These are phyloP conservation scores for Phytopythium boreale DNA, from an alignment of 352 stramenopile genomes.

Conservation along the genomic window DNA sequence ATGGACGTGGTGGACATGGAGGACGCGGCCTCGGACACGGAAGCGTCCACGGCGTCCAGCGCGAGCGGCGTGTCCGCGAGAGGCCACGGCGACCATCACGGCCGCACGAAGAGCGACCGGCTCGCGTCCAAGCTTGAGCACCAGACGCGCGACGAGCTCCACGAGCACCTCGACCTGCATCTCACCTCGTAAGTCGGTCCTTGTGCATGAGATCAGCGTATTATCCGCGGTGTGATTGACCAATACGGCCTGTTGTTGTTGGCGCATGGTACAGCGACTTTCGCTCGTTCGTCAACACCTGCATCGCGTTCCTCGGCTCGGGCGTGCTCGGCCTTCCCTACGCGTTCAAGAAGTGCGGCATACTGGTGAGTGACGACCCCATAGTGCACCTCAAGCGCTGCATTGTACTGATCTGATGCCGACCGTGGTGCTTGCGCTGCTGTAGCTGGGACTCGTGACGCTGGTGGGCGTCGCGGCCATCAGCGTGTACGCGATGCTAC, in stretches of 20 bases:
- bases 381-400: background rate
- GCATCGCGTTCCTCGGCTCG: slow-evolving; percentile 92
- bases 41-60: slow-evolving; percentile 25
- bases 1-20: slow-evolving; percentile 10
- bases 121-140: slow-evolving; percentile 11
- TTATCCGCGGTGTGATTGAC: background rate
- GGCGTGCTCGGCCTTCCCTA: slow-evolving; percentile 89
- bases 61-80: slow-evolving; percentile 11
- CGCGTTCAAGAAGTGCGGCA: slow-evolving; percentile 87
- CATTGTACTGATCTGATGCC: background rate
- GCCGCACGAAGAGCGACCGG: slow-evolving; percentile 1
- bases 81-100: background rate
- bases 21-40: slow-evolving; percentile 19
- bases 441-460: slow-evolving; percentile 53
- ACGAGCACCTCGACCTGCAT: slow-evolving; percentile 28
- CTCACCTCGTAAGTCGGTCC: slow-evolving; percentile 38
- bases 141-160: slow-evolving; percentile 11
- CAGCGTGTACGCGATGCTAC: slow-evolving; percentile 71
- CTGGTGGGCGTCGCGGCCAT: slow-evolving; percentile 45
- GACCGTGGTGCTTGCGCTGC: no score
- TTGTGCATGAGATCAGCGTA: background rate
- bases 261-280: slow-evolving; percentile 25
- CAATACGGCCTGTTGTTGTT: background rate
- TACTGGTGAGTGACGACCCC: slow-evolving; percentile 30
- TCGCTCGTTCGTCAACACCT: slow-evolving; percentile 70